Evolutionary conservation across 169 alveolate genomes (phyloP).

Genomic region (Eimeria necatrix): DNA sequence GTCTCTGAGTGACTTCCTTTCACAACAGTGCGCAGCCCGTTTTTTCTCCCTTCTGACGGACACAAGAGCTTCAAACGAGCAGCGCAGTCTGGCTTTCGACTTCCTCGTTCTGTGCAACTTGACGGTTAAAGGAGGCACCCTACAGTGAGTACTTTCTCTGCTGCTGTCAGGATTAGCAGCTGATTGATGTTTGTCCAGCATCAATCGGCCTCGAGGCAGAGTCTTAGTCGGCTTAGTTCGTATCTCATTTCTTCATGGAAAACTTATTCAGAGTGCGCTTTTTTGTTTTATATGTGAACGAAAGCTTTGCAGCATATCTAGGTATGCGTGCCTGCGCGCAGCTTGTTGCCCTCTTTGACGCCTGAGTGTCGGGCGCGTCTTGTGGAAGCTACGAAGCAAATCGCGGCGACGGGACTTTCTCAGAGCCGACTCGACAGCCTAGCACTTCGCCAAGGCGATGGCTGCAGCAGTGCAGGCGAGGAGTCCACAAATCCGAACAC

Average conservation of each 20-base stretch:
- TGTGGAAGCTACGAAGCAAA: slow-evolving; percentile 71
- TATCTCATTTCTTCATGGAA: too few relatives aligned
- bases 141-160: slow-evolving; percentile 44
- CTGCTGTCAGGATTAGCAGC: neutral
- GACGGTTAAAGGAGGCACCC: slow-evolving; percentile 68
- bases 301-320: too few relatives aligned
- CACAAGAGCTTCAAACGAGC: slow-evolving; percentile 52
- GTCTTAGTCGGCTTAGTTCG: too few relatives aligned
- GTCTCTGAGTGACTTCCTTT: slow-evolving; percentile 58
- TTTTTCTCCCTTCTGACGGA: slow-evolving; percentile 65
- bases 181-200: too few relatives aligned
- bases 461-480: slow-evolving; percentile 62
- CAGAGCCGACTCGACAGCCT: slow-evolving; percentile 70
- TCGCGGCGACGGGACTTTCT: slow-evolving; percentile 38
- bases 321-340: neutral
- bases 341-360: slow-evolving; percentile 64
- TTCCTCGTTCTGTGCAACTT: slow-evolving; percentile 74
- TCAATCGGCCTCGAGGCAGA: too few relatives aligned
- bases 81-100: slow-evolving; percentile 59
- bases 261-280: too few relatives aligned
- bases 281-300: too few relatives aligned
- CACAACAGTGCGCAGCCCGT: slow-evolving; percentile 74
- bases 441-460: slow-evolving; percentile 25
- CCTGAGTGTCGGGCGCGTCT: slow-evolving; percentile 75
- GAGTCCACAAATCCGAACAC: slow-evolving; percentile 37